phyloP scores from a whole-genome alignment of 1,284 basidiomycete genomes.

The Trichosporon sp. region DNA sequence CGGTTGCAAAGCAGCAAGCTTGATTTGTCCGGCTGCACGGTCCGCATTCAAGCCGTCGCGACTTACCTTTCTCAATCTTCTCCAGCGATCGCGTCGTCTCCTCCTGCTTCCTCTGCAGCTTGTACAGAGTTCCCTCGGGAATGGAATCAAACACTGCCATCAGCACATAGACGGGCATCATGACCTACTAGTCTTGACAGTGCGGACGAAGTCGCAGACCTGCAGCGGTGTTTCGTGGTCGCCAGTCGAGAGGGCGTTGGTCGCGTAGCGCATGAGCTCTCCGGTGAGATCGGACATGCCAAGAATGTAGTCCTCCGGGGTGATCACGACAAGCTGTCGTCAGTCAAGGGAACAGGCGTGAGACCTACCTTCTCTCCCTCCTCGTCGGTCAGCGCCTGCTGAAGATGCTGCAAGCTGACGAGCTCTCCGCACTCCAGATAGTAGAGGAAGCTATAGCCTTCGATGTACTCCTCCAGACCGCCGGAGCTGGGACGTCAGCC shows the following conservation, averaged over 20 bases:
- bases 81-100: conserved; percentile 78
- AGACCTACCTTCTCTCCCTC: conserved; percentile 9
- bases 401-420: conserved; percentile 65
- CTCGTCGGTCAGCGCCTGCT: conserved; percentile 57
- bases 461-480: conserved; percentile 84
- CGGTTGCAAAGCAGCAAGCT: background rate
- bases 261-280: conserved; percentile 91
- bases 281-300: conserved; percentile 92
- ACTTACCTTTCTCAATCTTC: conserved; percentile 88
- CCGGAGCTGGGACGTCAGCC: conserved; percentile 32
- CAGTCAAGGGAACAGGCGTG: background rate
- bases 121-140: conserved; percentile 25
- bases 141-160: conserved; percentile 37
- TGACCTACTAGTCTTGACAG: conserved; percentile 65
- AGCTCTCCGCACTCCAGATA: conserved; percentile 70
- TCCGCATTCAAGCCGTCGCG: background rate
- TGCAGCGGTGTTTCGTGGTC: conserved; percentile 63
- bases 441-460: conserved; percentile 82
- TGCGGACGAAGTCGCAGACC: conserved; percentile 70
- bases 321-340: conserved; percentile 57
- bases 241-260: conserved; percentile 61
- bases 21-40: background rate
- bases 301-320: conserved; percentile 78
- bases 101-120: conserved; percentile 78
- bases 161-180: background rate